Base-by-base conservation (phyloP, 208 protist species). In the Trypanosoma melophagium region DNA sequence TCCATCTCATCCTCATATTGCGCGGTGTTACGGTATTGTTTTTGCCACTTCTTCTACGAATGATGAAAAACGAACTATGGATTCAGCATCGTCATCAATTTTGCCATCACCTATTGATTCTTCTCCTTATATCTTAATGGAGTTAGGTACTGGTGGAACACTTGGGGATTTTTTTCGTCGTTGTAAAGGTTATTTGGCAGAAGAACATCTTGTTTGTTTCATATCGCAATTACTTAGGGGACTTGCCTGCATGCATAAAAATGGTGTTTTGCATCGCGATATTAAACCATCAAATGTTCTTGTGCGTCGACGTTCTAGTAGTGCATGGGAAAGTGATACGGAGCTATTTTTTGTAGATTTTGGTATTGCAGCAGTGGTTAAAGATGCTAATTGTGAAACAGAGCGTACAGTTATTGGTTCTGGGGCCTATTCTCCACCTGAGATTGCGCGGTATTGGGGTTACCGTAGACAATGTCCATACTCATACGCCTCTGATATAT, bases 251-350 rank as follows among this genome's bases (percentile, higher is more conserved):
- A 50, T 81, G 65, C 76, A 81, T 61, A 67, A 54, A 19, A 38
- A 10, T n/a, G 63, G 66, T 16, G 55, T 78, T 53, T 38, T 83
- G 14, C 77, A 83, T 53, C 61, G 77, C 31, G 77, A 83, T 55
- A 70, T 83, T 12, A 83, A 83, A 60, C 77, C 73, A 22, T 66
- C 63, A 5, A 83, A 83, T 55, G 72, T 83, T 56, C 53, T 76
- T 50, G 41, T 79, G 16, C 73, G 66, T 16, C 38, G 45, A 12
- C 54, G 38, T 60, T 31, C 31, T 35, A 25, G 64, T 31, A 14
- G 35, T 13, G 44, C 31, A 40, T 62, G 57, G 64, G 60, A 67
- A 17, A 68, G 58, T 40, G 52, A 61, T 21, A 35, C 35, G 8
- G 66, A 67, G 40, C 40, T 78, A 8, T 57, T 78, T 52, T 64